A percentile compares a stretch with the other conserved stretches of the same genome.
Conservation (phyloP, 169 alveolate genomes). For the Plasmodium vivax region DNA sequence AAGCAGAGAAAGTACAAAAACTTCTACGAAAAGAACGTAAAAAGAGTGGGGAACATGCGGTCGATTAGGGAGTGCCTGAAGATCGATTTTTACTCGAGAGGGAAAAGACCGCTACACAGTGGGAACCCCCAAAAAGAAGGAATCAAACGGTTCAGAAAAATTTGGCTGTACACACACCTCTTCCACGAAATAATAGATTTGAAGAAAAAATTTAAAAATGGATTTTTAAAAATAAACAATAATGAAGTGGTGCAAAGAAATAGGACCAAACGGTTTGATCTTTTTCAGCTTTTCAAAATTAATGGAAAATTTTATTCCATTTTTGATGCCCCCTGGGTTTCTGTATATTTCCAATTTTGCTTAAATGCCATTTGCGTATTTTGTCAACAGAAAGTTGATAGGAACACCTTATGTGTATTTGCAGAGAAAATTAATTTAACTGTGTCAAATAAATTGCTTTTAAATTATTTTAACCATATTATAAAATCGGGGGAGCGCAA, state of each 20-base stretch:
- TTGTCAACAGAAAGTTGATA: slow-evolving; percentile 24
- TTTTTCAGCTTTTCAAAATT: slow-evolving; percentile 26
- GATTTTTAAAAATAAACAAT: slow-evolving; percentile 40
- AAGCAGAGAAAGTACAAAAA: not conserved
- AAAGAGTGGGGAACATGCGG: not conserved
- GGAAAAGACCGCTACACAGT: not conserved
- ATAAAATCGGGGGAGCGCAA: not conserved
- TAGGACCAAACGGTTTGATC: slow-evolving; percentile 27
- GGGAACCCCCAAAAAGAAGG: not conserved
- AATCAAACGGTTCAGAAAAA: not conserved
- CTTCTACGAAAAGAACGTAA: not conserved
- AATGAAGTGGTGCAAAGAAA: slow-evolving; percentile 3
- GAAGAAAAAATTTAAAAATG: not conserved
- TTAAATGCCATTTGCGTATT: slow-evolving; percentile 49
- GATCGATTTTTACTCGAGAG: not conserved
- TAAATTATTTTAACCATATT: slow-evolving; percentile 14
- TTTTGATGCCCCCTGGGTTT: slow-evolving; percentile 56
- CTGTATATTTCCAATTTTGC: slow-evolving; percentile 31
- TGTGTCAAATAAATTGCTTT: slow-evolving; percentile 6
- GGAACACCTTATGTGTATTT: not conserved
- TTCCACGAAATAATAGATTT: slow-evolving; percentile 29
- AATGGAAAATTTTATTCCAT: not conserved
- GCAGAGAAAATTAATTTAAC: slow-evolving; percentile 19
- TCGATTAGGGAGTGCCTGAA: not conserved
- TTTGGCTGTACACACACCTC: slow-evolving; percentile 52